Base-by-base conservation (phyloP, 208 protist species). In the Blastocrithidia nonstop region DNA sequence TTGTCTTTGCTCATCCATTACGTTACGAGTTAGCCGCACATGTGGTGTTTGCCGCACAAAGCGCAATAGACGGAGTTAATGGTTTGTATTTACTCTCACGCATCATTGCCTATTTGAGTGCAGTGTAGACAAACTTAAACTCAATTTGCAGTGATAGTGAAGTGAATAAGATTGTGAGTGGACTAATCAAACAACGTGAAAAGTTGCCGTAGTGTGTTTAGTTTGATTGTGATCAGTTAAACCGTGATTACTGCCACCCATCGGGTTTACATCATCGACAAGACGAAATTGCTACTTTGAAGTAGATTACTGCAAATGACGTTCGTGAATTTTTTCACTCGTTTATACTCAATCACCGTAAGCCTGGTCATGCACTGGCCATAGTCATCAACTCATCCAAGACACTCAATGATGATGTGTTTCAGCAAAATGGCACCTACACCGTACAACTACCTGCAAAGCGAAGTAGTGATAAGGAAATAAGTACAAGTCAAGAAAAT, bases 31-130 rank as follows among this genome's bases (percentile, higher is more conserved):
- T 46, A 29, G 58, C 51, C 13, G 42, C 45, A 26, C 61, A 81
- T 38, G 22, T 80, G n/a, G 20, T 67, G 16, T 66, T 88, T 43
- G 32, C 57, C 51, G 72, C 51, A 21, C 71, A 88, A 45, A 80
- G 69, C 40, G 70, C 69, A 2, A 39, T 79, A 35, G 35, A 51
- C 1, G 63, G 51, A 21, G 70, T 72, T 24, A 65, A 88, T 41
- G 59, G 50, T 17, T 1, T 66, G 3, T 88, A 88, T 41, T 59
- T 83, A 29, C 59, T 88, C 41, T 79, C 78, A 9, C 78, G 78
- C 31, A 75, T 88, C 29, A 50, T 75, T 27, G 78, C 78, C 8
- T 88, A 73, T 31, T 44, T 83, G 21, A 13, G 20, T n/a, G 72
- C 72, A 7, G 53, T 78, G 7, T 66, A 71, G 44, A 38, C 37